Base-by-base conservation (phyloP, 2,329 filamentous ascomycete species). In the Emergomyces africanus region DNA sequence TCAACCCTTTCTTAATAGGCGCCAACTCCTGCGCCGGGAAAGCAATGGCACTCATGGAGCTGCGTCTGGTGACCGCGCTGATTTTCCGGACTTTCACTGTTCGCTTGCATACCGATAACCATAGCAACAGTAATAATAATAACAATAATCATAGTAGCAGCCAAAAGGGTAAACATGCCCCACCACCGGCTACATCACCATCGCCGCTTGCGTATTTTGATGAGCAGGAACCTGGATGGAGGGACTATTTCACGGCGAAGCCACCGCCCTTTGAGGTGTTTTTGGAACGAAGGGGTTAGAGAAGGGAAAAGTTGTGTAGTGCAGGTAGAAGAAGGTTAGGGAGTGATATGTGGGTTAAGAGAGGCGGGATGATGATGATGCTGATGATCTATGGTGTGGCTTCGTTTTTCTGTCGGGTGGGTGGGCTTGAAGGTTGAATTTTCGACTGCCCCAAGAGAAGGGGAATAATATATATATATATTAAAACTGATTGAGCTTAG, bases 81-180 rank as follows among this genome's bases (percentile, higher is more conserved):
- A 69, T 71, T 68, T 66, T 66, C 61, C 64, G 39, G 14, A 51
- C 62, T 68, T 70, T 72, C 74, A 71, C 74, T 68, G 71, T 71
- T 69, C 74, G 70, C 69, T 70, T 71, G 53, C 35, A 42, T n/a
- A 5, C 14, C 12, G 30, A 23, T 23, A 44, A 44, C n/a, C n/a
- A n/a, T n/a, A n/a, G n/a, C n/a, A n/a, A n/a, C n/a, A n/a, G n/a
- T n/a, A n/a, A n/a, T n/a, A n/a, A n/a, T n/a, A n/a, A n/a, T n/a
- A n/a, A n/a, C n/a, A n/a, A n/a, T n/a, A n/a, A n/a, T n/a, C n/a
- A n/a, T n/a, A n/a, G n/a, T 12, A 39, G 2, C 8, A 35, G n/a
- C 14, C 14, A 14, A 10, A 35, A 10, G n/a, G 8, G 15, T 5
- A n/a, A 15, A 28, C 2, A 2, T 12, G 30, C 48, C 35, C 3